Percentiles rank a stretch among this genome's conserved stretches.
These are phyloP conservation scores for Bathelium albidoporum DNA, from an alignment of 495 filamentous ascomycete species.

Conservation along the genomic window DNA sequence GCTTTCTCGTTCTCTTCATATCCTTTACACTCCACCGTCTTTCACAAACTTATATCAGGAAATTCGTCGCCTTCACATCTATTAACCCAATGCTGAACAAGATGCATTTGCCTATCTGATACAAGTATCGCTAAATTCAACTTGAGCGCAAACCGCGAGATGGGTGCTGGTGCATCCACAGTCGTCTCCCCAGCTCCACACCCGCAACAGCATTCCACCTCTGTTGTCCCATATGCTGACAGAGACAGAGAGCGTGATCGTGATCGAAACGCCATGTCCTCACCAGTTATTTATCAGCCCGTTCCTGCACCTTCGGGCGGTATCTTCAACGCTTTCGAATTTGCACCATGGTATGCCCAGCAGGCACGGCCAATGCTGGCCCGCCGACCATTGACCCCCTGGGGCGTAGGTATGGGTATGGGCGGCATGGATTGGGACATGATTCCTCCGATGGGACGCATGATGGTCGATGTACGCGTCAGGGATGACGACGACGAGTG, in stretches of 20 bases:
- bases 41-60: no score
- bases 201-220: conserved; percentile 1
- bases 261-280: background rate
- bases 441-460: background rate
- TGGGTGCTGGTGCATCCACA: background rate
- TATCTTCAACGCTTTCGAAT: background rate
- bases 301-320: background rate
- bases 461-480: background rate
- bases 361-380: background rate
- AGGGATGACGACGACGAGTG: background rate
- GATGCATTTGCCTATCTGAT: no score
- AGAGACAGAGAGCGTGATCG: background rate
- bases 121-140: background rate
- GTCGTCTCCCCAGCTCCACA: background rate
- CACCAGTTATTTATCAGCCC: background rate
- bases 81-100: no score
- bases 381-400: background rate
- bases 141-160: background rate
- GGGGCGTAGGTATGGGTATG: background rate
- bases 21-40: no score
- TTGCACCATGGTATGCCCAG: background rate
- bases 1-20: no score
- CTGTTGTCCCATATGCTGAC: background rate
- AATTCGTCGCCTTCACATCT: no score
- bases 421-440: background rate